Evolutionary conservation across 805 yeast species (phyloP), one percentile per base, ranked within the genome.

Genomic region (Lipomyces orientalis): DNA sequence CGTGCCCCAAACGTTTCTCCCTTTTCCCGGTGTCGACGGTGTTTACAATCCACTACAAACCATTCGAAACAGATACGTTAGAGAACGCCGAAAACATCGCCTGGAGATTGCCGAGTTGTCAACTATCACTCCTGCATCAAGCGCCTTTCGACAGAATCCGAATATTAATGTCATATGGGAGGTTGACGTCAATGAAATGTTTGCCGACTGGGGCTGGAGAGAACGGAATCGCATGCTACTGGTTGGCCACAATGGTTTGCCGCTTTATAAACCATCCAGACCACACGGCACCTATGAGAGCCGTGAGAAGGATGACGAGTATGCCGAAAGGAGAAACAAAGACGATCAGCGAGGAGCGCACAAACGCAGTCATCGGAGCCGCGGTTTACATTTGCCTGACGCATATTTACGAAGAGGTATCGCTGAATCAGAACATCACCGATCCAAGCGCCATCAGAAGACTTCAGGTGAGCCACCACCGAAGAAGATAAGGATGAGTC

Each of bases 181-280:
- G 52, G 67, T 69, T 10, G 71, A 69, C 39, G 65, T 64, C 25
- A 35, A 56, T 33, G 73, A 70, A 58, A 25, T 66, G 58, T 65
- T 66, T 58, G 72, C 66, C 5, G 73, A 70, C 43, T 55, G 57
- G 60, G 71, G 69, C 49, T 70, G 73, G 73, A 66, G 72, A 16
- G 64, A 66, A 37, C 70, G 70, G 31, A 61, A 64, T 35, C 64
- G 66, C n/a, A 43, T 37, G 49, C 54, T 37, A 5, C 64, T 70
- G 72, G 54, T 62, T 10, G 73, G 66, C 25, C 63, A 71, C 9
- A 37, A 61, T 33, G 65, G 70, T 8, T 37, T 51, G 35, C 64
- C 54, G 16, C 31, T 70, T n/a, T 70, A 69, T 51, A 49, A 19
- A 7, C 61, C 56, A 7, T 10, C 34, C 34, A 52, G 34, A 5